These are phyloP conservation scores for Zygosaccharomyces rouxii DNA, from an alignment of 805 yeast genomes.

Conservation along the genomic window DNA sequence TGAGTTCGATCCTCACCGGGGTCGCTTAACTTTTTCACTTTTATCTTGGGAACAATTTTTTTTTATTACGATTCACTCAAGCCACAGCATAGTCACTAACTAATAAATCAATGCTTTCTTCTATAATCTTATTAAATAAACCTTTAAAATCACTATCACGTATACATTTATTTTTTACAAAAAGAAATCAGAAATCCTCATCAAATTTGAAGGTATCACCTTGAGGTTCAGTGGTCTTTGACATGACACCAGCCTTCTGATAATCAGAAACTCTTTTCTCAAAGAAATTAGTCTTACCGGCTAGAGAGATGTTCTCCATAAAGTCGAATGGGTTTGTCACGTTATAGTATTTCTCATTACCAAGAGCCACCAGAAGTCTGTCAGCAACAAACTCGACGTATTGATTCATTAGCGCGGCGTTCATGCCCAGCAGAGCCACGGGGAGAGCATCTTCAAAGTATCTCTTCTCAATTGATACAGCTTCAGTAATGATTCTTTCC, in stretches of 20 bases:
- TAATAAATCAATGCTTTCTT: no score
- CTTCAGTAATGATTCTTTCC: conserved; percentile 85
- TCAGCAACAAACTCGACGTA: conserved; percentile 98
- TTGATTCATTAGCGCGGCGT: conserved; percentile 89
- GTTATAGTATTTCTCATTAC: conserved; percentile 84
- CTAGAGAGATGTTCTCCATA: conserved; percentile 97
- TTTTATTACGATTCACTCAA: no score
- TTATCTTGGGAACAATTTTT: no score
- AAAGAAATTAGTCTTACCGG: conserved; percentile 98
- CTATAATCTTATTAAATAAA: neutral
- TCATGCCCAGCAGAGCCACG: conserved; percentile 91
- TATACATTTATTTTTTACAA: conserved; percentile 1
- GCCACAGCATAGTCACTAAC: no score
- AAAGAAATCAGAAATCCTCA: conserved; percentile 72
- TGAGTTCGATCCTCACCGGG: conserved; percentile 58
- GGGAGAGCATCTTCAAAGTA: conserved; percentile 95
- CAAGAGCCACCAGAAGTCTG: conserved; percentile 85
- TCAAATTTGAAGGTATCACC: conserved; percentile 72
- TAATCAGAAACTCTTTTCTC: conserved; percentile 98
- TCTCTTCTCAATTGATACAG: conserved; percentile 90
- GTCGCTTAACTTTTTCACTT: conserved; percentile 33
- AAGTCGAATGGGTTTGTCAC: conserved; percentile 94
- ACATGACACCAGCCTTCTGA: conserved; percentile 99
- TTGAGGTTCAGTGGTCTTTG: conserved; percentile 48
- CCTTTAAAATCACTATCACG: conserved; percentile 2